Evolutionary conservation across 148 eudicot genomes (phyloP).

Genomic region (Polygonum maritimum): DNA sequence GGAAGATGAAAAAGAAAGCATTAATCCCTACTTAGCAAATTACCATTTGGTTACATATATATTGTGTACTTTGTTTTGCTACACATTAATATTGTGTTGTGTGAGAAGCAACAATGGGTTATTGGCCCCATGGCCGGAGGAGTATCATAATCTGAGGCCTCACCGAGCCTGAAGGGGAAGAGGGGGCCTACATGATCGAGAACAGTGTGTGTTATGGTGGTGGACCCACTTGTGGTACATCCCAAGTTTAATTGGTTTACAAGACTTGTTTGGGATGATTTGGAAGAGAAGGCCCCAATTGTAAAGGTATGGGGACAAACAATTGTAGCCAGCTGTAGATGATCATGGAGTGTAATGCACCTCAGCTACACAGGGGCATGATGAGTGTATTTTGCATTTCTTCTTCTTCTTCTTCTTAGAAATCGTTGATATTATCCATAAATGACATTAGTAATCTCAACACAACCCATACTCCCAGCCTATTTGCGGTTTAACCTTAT

Average conservation of each 20-base stretch:
- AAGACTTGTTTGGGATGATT: slow-evolving; percentile 1
- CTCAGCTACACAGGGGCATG: background rate
- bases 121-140: background rate
- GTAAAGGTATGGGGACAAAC: background rate
- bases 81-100: background rate
- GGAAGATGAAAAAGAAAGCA: background rate
- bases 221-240: background rate
- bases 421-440: no score
- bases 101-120: background rate
- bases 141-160: background rate
- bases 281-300: background rate
- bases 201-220: background rate
- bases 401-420: background rate
- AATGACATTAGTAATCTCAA: no score
- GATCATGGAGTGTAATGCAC: slow-evolving; percentile 8
- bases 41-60: background rate
- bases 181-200: no score
- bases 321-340: background rate
- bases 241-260: background rate
- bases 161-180: background rate
- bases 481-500: no score
- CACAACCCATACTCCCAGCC: no score
- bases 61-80: background rate
- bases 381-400: background rate
- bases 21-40: background rate